Evolutionary conservation across 2,329 filamentous ascomycete genomes (phyloP), one percentile per base, ranked within the genome.

Genomic region (Macrophomina phaseolina): DNA sequence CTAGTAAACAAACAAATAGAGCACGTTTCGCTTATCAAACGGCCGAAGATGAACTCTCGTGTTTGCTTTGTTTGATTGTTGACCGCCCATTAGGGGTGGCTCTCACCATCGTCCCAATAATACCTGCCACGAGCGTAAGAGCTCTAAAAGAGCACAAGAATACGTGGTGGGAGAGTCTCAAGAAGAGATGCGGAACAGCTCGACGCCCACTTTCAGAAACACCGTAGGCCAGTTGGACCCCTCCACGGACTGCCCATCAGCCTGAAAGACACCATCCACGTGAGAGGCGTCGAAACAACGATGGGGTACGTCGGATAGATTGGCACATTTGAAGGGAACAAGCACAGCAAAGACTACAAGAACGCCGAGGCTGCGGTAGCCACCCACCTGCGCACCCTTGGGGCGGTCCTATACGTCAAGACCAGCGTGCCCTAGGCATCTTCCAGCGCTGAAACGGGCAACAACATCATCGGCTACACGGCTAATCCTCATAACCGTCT

Each of bases 251-350:
- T 84, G 4, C 82, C 81, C 30, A 78, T 84, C 69, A 81, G 78
- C 40, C 68, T 84, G 32, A 84, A 84, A 67, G 82, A 84, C 67
- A 81, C 83, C 64, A 83, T 84, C 70, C 81, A 84, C 63, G 78
- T 84, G 67, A 74, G 78, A 65, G 81, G 78, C 23, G 79, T 81
- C 36, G 81, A 83, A 66, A 83, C 80, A 42, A 77, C 76, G 1
- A 78, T 90, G 81, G 88, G 87, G 8, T 90, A 89, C 71, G 81
- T 89, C 30, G 86, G 87, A n/a, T 88, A 87, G 83, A 85, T 90
- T n/a, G 85, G 84, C 5, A 86, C 85, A 0, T 86, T 89, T 68
- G 77, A 89, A 75, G 87, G 85, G 58, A 77, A 81, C 49, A 82
- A 82, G 68, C 81, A 79, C 3, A 85, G 78, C 67, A 83, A 79